Evolutionary conservation across 306 rosid species (phyloP).

Genomic region (Betula pendula): DNA sequence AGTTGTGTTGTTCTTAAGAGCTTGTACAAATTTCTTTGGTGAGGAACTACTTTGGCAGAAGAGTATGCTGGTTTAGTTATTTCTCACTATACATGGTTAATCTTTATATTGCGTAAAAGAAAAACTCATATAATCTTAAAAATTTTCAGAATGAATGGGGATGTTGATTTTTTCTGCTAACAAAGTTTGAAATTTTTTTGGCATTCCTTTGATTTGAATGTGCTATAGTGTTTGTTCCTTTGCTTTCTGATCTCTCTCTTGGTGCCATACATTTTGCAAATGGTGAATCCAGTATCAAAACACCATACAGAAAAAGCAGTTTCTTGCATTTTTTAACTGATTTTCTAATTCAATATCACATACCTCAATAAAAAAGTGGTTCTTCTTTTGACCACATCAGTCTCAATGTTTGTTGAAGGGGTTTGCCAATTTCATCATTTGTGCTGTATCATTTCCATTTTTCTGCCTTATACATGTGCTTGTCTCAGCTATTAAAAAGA

Average conservation of each 20-base stretch:
- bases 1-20: background rate
- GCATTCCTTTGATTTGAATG: background rate
- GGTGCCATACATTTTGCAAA: no score
- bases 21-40: slow-evolving; percentile 12
- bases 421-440: slow-evolving; percentile 12
- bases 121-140: background rate
- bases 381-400: background rate
- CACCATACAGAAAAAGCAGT: no score
- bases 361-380: background rate
- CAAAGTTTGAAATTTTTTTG: background rate
- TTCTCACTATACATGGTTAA: background rate
- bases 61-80: background rate
- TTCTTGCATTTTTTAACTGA: background rate
- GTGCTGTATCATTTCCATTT: background rate
- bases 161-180: background rate
- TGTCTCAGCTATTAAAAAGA: slow-evolving; percentile 12
- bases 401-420: slow-evolving; percentile 4
- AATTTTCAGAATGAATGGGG: background rate
- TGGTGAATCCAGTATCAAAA: no score
- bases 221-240: background rate
- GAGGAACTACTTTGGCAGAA: slow-evolving; percentile 5
- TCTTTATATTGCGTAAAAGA: background rate
- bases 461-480: slow-evolving; percentile 4
- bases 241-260: no score
- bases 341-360: background rate